Base-by-base conservation (phyloP, 2,329 filamentous ascomycete genomes). In the Aplosporella prunicola region DNA sequence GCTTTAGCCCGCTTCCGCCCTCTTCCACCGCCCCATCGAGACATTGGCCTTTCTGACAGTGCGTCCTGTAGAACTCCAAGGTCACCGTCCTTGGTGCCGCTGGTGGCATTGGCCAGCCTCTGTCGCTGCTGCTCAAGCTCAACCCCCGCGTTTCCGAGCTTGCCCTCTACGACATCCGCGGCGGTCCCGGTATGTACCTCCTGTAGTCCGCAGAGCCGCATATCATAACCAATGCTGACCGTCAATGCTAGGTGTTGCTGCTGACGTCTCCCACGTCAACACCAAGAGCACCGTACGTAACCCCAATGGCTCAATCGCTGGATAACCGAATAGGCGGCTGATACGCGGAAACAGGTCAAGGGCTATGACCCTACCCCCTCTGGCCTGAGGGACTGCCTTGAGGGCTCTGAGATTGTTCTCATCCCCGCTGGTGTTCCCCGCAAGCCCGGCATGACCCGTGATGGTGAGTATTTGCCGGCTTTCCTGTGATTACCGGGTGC, bases 371-470 rank as follows among this genome's bases (percentile, higher is more conserved):
- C 87, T 50, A 81, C 74, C 47, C 71, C 81, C 46, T 71, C 73
- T 43, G 85, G 85, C 57, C 82, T 96, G 46, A 75, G 76, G 55
- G 74, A 74, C 48, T 81, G 80, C 58, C 78, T 98, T 64, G 82
- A 84, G 71, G 88, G 76, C 61, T 72, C 87, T 58, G 87, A 96
- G 68, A 80, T 98, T 55, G 85, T 98, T 59, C 78, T 98, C 61
- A 96, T 98, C 66, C 91, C 91, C 59, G 91, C 91, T 58, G 91
- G 91, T 75, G 89, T 98, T 51, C 91, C 91, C 61, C 87, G 91
- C 72, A 95, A 95, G 79, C 91, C 91, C 64, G 91, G 91, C 70
- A 98, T 98, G 91, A 93, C 84, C 71, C 88, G 91, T 75, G 91
- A 98, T 69, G 76, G 76, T 79, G 69, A 46, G 67, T 36, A 32